phyloP scores from a whole-genome alignment of 2,329 filamentous ascomycete species.

The Clonostachys sp. region DNA sequence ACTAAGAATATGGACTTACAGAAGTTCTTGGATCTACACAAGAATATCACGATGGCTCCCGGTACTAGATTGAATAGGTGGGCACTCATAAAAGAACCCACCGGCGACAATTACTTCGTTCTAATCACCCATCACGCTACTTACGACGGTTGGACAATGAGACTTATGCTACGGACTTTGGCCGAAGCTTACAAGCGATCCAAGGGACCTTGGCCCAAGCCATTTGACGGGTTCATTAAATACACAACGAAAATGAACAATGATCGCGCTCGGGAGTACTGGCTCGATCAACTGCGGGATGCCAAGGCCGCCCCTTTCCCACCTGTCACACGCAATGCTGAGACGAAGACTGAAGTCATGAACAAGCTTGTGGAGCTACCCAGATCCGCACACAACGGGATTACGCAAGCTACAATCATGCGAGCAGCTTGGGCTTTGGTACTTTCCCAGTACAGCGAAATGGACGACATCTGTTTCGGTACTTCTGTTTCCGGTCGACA shows the following conservation, averaged over 20 bases:
- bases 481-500: not conserved
- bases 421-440: not conserved
- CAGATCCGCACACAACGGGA: not conserved
- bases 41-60: not conserved
- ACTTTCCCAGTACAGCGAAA: not conserved
- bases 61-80: not conserved
- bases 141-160: constrained; percentile 16
- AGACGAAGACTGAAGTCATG: constrained; percentile 26
- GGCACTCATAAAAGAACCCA: not conserved
- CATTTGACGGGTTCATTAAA: constrained; percentile 5
- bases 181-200: not conserved
- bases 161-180: constrained; percentile 3
- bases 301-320: constrained; percentile 5
- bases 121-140: constrained; percentile 16
- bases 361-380: constrained; percentile 24
- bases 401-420: not conserved
- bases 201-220: not conserved
- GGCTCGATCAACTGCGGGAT: constrained; percentile 4
- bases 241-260: constrained; percentile 2
- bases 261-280: constrained; percentile 1
- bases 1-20: not conserved
- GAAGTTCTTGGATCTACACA: not conserved
- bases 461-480: not conserved
- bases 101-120: constrained; percentile 7
- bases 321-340: not conserved